Percentiles rank a stretch among this genome's conserved stretches.
Conservation (phyloP, 2,329 filamentous ascomycete genomes). For the Blastomyces gilchristii region DNA sequence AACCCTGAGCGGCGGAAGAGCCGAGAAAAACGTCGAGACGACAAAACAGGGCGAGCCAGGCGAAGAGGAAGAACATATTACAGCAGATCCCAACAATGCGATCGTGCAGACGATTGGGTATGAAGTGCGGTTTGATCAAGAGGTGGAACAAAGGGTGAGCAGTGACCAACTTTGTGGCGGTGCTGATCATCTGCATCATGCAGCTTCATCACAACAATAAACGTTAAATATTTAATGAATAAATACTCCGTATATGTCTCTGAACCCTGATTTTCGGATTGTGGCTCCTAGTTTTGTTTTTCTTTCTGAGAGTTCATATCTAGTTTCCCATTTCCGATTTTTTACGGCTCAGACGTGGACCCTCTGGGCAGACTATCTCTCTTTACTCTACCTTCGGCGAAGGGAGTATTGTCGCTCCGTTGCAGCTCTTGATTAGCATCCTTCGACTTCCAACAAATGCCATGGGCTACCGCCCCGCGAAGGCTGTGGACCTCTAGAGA, state of each 20-base stretch:
- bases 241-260: neutral
- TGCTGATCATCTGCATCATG: slow-evolving; percentile 3
- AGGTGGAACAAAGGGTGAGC: slow-evolving; percentile 3
- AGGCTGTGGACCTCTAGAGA: neutral
- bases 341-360: no score
- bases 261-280: neutral
- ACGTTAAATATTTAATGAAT: neutral
- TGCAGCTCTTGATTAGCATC: neutral
- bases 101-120: slow-evolving; percentile 21
- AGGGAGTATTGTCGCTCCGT: neutral
- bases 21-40: slow-evolving; percentile 1
- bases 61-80: slow-evolving; percentile 13
- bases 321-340: no score
- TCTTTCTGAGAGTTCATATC: neutral
- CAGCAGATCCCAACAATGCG: slow-evolving; percentile 17
- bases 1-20: neutral
- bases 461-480: neutral
- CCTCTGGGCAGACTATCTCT: neutral
- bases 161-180: neutral
- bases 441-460: neutral
- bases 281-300: neutral
- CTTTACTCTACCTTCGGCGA: neutral
- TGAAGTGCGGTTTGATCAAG: slow-evolving; percentile 18
- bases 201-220: neutral
- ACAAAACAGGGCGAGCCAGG: slow-evolving; percentile 1